Evolutionary conservation across 2,329 filamentous ascomycete species (phyloP).

Genomic region (Pestalotiopsis sp.): DNA sequence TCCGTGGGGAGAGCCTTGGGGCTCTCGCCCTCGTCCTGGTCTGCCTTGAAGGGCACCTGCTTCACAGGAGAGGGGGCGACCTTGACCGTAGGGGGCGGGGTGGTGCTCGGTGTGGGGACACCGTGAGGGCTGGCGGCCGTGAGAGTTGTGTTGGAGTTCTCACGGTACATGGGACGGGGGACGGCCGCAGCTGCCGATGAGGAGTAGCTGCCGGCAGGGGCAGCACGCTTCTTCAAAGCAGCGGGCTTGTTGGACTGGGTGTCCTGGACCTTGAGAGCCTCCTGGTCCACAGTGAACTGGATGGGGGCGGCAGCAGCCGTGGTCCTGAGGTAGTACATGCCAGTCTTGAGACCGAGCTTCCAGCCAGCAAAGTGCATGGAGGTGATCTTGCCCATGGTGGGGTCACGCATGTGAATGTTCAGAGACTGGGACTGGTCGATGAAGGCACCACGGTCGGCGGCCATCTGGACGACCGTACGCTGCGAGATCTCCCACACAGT

Average conservation of each 20-base stretch:
- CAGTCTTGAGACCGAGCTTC: slow-evolving; percentile 99
- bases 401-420: slow-evolving; percentile 99
- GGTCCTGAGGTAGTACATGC: slow-evolving; percentile 99
- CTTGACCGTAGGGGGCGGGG: slow-evolving; percentile 59
- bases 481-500: slow-evolving; percentile 99
- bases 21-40: slow-evolving; percentile 75
- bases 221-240: slow-evolving; percentile 70
- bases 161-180: slow-evolving; percentile 46
- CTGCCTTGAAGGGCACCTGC: slow-evolving; percentile 73
- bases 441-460: slow-evolving; percentile 95
- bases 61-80: slow-evolving; percentile 61
- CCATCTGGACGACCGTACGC: slow-evolving; percentile 94
- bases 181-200: slow-evolving; percentile 65
- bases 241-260: slow-evolving; percentile 70
- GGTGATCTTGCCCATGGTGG: slow-evolving; percentile 99
- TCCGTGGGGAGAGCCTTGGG: slow-evolving; percentile 78
- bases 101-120: slow-evolving; percentile 69
- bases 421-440: slow-evolving; percentile 99
- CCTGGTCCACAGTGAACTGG: slow-evolving; percentile 98
- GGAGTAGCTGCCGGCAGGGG: slow-evolving; percentile 58
- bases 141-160: slow-evolving; percentile 39
- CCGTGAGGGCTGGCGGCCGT: slow-evolving; percentile 53
- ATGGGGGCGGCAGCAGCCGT: slow-evolving; percentile 96
- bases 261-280: slow-evolving; percentile 86
- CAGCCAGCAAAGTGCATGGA: slow-evolving; percentile 99